A percentile compares a stretch with the other conserved stretches of the same genome.
Conservation (phyloP, 2,329 filamentous ascomycete genomes). For the Paraphaeosphaeria sporulosa region DNA sequence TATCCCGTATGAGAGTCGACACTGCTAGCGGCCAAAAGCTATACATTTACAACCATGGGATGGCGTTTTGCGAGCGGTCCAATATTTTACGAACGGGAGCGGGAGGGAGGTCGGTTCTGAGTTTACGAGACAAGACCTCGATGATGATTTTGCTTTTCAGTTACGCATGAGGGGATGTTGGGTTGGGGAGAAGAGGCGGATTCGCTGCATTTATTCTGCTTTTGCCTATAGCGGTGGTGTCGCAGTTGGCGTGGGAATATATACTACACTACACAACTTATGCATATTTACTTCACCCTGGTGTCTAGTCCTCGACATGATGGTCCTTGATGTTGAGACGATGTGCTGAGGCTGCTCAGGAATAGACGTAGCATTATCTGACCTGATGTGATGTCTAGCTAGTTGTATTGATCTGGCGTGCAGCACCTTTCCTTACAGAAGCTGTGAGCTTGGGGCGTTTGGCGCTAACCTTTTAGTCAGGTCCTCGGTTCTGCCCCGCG, state of each 20-base stretch:
- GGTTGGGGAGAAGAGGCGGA: not conserved
- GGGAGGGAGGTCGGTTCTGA: not conserved
- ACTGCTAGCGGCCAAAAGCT: not conserved
- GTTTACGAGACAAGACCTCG: not conserved
- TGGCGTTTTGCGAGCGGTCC: not conserved
- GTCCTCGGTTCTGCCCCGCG: slow-evolving; percentile 27
- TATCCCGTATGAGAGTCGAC: too few relatives aligned
- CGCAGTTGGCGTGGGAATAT: not conserved
- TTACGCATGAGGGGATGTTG: not conserved
- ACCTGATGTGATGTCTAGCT: too few relatives aligned
- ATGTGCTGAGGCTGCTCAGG: too few relatives aligned
- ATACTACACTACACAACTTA: slow-evolving; percentile 3
- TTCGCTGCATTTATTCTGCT: not conserved
- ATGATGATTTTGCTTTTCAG: not conserved
- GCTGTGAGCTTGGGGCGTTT: not conserved
- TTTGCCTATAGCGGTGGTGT: not conserved
- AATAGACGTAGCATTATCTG: too few relatives aligned
- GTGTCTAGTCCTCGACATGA: not conserved
- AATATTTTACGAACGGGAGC: not conserved
- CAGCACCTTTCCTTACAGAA: not conserved
- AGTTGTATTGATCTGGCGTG: not conserved
- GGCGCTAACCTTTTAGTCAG: not conserved
- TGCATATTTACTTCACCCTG: not conserved
- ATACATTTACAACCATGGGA: not conserved
- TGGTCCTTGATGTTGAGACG: not conserved